Conservation (phyloP, 2,329 filamentous ascomycete genomes). For the Coniosporium uncinatum region DNA sequence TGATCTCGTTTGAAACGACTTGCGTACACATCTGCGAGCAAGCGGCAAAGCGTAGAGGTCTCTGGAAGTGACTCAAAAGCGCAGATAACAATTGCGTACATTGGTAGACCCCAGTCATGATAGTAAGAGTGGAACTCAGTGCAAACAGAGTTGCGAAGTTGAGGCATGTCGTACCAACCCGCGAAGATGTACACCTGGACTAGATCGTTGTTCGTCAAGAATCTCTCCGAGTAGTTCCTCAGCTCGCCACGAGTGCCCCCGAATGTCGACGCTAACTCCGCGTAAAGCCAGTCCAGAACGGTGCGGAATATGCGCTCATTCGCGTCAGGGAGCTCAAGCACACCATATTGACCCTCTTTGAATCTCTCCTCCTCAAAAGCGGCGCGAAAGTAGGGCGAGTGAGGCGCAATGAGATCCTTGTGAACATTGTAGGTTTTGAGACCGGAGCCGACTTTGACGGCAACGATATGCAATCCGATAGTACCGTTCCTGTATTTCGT, state of each 20-base stretch:
- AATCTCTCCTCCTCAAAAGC: background rate
- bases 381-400: background rate
- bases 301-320: background rate
- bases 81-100: too few relatives aligned
- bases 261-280: too few relatives aligned
- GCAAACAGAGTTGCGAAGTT: too few relatives aligned
- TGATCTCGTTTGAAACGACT: too few relatives aligned
- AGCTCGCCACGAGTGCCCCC: too few relatives aligned
- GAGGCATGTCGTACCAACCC: background rate
- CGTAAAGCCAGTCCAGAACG: background rate
- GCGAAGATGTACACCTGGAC: background rate
- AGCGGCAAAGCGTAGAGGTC: too few relatives aligned
- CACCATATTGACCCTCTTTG: background rate
- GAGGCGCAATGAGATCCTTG: background rate
- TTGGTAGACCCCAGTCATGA: too few relatives aligned
- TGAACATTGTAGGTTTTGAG: background rate
- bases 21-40: too few relatives aligned
- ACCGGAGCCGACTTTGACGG: background rate
- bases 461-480: background rate
- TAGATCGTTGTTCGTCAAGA: background rate
- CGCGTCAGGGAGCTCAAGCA: background rate
- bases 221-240: background rate
- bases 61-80: too few relatives aligned
- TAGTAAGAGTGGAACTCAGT: too few relatives aligned
- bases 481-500: too few relatives aligned